These are phyloP conservation scores for Metarhizium robertsii DNA, from an alignment of 2,329 filamentous ascomycete species.

Conservation along the genomic window DNA sequence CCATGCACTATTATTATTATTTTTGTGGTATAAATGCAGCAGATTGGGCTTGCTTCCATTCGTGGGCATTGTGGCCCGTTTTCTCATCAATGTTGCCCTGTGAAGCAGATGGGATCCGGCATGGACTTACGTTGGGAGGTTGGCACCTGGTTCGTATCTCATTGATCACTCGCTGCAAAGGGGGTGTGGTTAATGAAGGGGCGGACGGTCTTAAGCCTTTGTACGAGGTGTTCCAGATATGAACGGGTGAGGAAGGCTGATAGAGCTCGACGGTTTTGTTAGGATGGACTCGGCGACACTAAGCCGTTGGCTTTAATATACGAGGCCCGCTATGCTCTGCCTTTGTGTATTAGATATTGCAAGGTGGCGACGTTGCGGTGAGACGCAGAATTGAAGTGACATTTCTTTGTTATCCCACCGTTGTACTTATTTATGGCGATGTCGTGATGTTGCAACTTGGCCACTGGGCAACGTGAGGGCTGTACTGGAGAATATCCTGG, in stretches of 20 bases:
- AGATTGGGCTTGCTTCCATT: not conserved
- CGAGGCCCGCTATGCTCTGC: conserved; percentile 3
- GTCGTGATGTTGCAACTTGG: not conserved
- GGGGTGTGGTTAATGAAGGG: not conserved
- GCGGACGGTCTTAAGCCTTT: not conserved
- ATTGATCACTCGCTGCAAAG: not conserved
- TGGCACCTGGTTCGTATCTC: not conserved
- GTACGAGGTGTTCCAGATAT: not conserved
- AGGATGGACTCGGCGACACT: not conserved
- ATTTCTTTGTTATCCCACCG: not conserved
- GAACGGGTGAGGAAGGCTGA: not conserved
- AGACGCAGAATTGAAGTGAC: not conserved
- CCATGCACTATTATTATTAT: not conserved
- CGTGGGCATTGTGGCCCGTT: not conserved
- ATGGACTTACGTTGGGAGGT: not conserved
- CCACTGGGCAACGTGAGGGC: not conserved
- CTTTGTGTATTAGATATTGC: conserved; percentile 18
- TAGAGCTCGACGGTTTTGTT: conserved; percentile 1
- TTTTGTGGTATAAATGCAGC: not conserved
- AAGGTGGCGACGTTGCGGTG: not conserved
- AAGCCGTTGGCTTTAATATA: not conserved
- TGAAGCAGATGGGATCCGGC: not conserved
- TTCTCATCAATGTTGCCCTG: not conserved
- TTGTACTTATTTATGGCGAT: not conserved
- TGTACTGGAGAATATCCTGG: no score